These are phyloP conservation scores for Marasmius fiardii DNA, from an alignment of 1,284 basidiomycete genomes.

Conservation along the genomic window DNA sequence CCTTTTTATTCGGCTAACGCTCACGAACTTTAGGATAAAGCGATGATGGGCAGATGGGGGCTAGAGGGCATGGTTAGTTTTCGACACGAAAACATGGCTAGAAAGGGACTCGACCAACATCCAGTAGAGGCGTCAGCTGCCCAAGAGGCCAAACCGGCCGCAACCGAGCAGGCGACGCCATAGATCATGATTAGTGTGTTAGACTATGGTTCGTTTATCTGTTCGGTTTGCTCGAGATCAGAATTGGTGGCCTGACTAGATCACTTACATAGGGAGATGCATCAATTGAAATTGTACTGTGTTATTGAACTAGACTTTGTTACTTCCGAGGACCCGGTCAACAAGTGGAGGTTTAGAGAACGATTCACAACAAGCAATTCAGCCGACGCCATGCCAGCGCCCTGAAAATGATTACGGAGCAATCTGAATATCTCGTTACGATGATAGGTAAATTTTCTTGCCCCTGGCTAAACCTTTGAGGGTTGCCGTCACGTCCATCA, in stretches of 20 bases:
- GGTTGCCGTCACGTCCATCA: background rate
- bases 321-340: background rate
- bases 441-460: background rate
- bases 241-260: no score
- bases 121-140: background rate
- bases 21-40: conserved; percentile 67
- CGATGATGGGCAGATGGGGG: conserved; percentile 93
- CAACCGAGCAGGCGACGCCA: background rate
- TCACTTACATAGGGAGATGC: background rate
- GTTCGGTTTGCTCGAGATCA: background rate
- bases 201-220: background rate
- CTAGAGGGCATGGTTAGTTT: conserved; percentile 90
- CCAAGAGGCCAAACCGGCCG: background rate
- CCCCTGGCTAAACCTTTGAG: background rate
- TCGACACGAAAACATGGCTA: conserved; percentile 55
- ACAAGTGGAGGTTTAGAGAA: no score
- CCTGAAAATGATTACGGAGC: no score
- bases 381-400: no score
- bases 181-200: background rate
- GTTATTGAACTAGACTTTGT: background rate
- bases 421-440: background rate
- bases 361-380: no score
- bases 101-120: conserved; percentile 41
- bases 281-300: background rate
- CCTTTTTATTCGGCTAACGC: conserved; percentile 15